These are phyloP conservation scores for Pulveroboletus ravenelii DNA, from an alignment of 768 basidiomycete species.

Conservation along the genomic window DNA sequence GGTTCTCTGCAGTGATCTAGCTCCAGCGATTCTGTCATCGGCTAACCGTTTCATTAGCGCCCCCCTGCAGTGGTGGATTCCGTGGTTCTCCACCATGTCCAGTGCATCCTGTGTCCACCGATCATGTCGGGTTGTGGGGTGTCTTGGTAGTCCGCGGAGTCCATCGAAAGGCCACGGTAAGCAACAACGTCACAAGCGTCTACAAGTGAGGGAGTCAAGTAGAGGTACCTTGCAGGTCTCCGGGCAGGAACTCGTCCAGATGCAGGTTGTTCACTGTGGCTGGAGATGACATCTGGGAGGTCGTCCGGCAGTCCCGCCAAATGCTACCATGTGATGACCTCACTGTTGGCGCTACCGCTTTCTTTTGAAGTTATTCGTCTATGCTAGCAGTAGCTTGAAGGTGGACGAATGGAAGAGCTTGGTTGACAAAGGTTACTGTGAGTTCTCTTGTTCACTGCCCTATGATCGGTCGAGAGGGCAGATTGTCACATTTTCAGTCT, in stretches of 20 bases:
- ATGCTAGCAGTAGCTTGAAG: constrained; percentile 40
- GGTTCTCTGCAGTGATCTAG: too few relatives aligned
- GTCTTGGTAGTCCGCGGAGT: constrained; percentile 69
- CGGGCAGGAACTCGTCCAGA: constrained; percentile 45
- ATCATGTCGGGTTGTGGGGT: constrained; percentile 78
- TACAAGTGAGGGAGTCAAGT: constrained; percentile 67
- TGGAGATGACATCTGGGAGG: constrained; percentile 80
- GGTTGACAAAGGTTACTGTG: constrained; percentile 64
- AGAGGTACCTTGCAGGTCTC: constrained; percentile 41
- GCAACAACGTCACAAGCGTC: constrained; percentile 64
- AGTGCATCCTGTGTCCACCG: constrained; percentile 97
- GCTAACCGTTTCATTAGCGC: too few relatives aligned
- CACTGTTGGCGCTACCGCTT: constrained; percentile 72
- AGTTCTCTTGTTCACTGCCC: constrained; percentile 31
- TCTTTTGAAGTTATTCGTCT: constrained; percentile 77
- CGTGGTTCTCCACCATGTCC: constrained; percentile 32
- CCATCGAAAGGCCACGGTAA: constrained; percentile 78
- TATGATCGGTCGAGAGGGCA: not conserved
- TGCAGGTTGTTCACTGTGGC: constrained; percentile 64
- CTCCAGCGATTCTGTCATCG: too few relatives aligned
- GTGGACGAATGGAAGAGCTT: constrained; percentile 63
- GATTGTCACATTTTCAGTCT: constrained; percentile 2
- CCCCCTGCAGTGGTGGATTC: not conserved
- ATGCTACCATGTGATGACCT: constrained; percentile 60
- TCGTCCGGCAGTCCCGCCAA: constrained; percentile 35